phyloP scores from a whole-genome alignment of 1,284 basidiomycete species.

The Cutaneotrichosporon spelunceum region DNA sequence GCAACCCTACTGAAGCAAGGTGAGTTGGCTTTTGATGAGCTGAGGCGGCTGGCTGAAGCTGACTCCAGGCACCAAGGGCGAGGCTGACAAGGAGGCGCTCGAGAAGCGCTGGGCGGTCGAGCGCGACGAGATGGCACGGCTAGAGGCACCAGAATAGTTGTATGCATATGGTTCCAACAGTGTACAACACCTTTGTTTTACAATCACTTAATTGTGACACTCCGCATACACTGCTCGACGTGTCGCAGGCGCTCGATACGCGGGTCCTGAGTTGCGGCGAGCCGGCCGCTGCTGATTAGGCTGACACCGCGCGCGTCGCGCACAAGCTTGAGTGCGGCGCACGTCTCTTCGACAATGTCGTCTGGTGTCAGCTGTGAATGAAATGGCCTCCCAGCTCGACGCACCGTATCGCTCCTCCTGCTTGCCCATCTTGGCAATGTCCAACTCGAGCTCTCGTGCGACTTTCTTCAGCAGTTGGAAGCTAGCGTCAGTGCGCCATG shows the following conservation, averaged over 20 bases:
- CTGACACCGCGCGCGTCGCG: conserved; percentile 20
- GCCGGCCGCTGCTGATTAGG: conserved; percentile 11
- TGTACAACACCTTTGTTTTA: not conserved
- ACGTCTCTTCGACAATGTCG: conserved; percentile 8
- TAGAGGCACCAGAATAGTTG: conserved; percentile 21
- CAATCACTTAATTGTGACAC: conserved; percentile 6
- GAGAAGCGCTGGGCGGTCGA: conserved; percentile 14
- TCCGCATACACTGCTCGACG: conserved; percentile 18
- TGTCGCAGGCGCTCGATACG: conserved; percentile 13
- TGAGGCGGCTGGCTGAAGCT: not conserved
- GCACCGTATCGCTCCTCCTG: conserved; percentile 14
- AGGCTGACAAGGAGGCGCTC: conserved; percentile 19
- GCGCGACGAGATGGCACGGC: conserved; percentile 15
- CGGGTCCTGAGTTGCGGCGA: conserved; percentile 9
- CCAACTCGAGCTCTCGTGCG: conserved; percentile 19
- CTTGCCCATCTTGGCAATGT: conserved; percentile 14
- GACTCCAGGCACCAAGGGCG: conserved; percentile 15
- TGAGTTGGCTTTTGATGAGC: conserved; percentile 1
- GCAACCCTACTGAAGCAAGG: conserved; percentile 22
- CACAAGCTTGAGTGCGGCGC: conserved; percentile 20
- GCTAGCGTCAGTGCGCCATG: not conserved
- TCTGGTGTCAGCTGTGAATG: conserved; percentile 9
- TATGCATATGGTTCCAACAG: conserved; percentile 17
- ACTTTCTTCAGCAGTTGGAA: conserved; percentile 11
- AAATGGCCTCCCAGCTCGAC: not conserved